Conservation (phyloP, 345 rosid genomes). For the Salix viminalis region DNA sequence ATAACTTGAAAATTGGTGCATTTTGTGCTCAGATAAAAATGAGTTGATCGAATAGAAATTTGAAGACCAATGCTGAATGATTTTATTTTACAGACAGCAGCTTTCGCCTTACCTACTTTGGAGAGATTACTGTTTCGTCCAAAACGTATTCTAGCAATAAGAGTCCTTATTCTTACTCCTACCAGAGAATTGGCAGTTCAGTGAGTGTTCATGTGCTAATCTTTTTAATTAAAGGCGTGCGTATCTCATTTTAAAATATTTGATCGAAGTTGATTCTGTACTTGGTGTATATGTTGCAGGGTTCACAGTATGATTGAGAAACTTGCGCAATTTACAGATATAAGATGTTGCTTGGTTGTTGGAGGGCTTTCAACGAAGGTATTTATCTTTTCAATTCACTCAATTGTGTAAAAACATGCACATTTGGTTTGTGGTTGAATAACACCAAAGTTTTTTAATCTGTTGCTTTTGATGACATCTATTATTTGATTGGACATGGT, state of each 20-base stretch:
- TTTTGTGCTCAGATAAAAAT: no score
- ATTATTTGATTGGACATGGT: no score
- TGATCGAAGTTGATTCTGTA: not conserved
- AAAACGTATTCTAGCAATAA: conserved; percentile 67
- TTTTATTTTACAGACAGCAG: conserved; percentile 66
- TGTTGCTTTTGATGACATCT: not conserved
- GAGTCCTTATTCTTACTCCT: conserved; percentile 93
- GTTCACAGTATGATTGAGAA: conserved; percentile 64
- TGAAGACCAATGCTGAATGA: no score
- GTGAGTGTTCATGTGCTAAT: conserved; percentile 39
- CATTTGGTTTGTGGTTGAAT: not conserved
- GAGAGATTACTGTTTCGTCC: conserved; percentile 91
- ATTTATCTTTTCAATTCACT: conserved; percentile 2
- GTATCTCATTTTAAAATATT: not conserved
- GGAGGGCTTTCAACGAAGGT: conserved; percentile 96
- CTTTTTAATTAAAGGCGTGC: not conserved
- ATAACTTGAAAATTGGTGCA: no score
- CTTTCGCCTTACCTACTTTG: conserved; percentile 80
- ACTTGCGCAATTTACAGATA: conserved; percentile 81
- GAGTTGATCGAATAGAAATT: no score
- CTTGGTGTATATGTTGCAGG: conserved; percentile 39
- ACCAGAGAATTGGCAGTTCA: conserved; percentile 92
- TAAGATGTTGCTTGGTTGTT: conserved; percentile 82
- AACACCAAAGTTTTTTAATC: not conserved
- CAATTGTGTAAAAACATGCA: not conserved